These are phyloP conservation scores for Coniochaeta hoffmannii DNA, from an alignment of 2,329 filamentous ascomycete species.

Conservation along the genomic window DNA sequence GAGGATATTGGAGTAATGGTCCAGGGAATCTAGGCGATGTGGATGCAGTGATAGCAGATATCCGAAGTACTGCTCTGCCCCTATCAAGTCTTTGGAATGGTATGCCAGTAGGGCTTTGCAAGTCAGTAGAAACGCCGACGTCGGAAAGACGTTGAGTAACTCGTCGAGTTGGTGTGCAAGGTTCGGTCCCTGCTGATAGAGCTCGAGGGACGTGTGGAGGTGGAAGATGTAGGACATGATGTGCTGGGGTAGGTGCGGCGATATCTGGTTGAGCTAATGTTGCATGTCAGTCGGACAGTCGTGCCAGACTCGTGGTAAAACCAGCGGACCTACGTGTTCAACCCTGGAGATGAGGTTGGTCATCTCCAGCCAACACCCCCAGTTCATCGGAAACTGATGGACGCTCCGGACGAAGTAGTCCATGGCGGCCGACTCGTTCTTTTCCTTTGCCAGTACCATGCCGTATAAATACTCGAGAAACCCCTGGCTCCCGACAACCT, in stretches of 20 bases:
- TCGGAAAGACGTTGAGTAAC: conserved; percentile 77
- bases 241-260: conserved; percentile 72
- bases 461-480: conserved; percentile 94
- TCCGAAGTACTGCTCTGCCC: conserved; percentile 62
- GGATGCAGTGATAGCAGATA: conserved; percentile 70
- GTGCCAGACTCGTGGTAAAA: neutral
- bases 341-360: conserved; percentile 69
- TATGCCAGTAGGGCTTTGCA: conserved; percentile 84
- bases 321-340: conserved; percentile 62
- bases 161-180: conserved; percentile 70
- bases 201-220: conserved; percentile 80
- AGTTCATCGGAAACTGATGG: conserved; percentile 87
- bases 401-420: conserved; percentile 84
- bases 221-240: conserved; percentile 94
- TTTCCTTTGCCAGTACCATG: conserved; percentile 81
- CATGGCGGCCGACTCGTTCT: conserved; percentile 79
- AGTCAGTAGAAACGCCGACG: conserved; percentile 81
- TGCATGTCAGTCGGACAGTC: conserved; percentile 17
- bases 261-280: conserved; percentile 65
- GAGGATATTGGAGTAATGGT: conserved; percentile 95
- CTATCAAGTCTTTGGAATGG: conserved; percentile 75
- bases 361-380: conserved; percentile 94
- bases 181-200: conserved; percentile 76
- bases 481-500: conserved; percentile 65
- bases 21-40: conserved; percentile 76